Percentiles rank a stretch among this genome's conserved stretches.
Evolutionary conservation across 2,329 filamentous ascomycete species (phyloP).

Genomic region (Coniochaeta hoffmannii): DNA sequence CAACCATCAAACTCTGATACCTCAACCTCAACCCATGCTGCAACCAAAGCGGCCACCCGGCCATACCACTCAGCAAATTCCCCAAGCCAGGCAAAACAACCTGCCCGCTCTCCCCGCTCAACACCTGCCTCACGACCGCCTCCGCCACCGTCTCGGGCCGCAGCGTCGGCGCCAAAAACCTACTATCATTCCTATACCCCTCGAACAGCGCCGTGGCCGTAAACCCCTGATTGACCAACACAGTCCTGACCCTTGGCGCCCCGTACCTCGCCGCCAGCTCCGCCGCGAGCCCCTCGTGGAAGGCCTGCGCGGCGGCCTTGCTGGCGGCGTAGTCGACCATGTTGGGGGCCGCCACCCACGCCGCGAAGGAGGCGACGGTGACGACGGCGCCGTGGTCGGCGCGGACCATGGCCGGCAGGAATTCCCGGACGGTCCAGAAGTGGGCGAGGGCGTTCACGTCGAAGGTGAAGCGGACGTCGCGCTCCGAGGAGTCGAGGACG

Average conservation of each 20-base stretch:
- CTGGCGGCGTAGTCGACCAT: constrained; percentile 62
- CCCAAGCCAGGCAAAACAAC: constrained; percentile 44
- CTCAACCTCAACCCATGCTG: constrained; percentile 42
- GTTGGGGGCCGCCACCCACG: constrained; percentile 51
- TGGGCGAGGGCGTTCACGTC: constrained; percentile 63
- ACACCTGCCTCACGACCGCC: constrained; percentile 51
- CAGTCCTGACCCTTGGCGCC: constrained; percentile 56
- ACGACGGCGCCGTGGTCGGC: constrained; percentile 64
- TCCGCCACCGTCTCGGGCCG: constrained; percentile 58
- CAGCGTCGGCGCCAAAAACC: constrained; percentile 45
- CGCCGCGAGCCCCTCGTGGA: constrained; percentile 58
- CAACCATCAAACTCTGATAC: constrained; percentile 31
- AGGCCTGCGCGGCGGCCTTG: constrained; percentile 58
- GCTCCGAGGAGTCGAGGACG: constrained; percentile 50
- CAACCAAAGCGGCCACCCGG: constrained; percentile 56
- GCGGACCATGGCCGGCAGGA: constrained; percentile 57
- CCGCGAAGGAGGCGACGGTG: constrained; percentile 58
- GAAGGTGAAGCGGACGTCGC: constrained; percentile 59
- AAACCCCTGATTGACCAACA: constrained; percentile 58
- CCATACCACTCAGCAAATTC: constrained; percentile 31
- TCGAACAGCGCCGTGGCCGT: constrained; percentile 54
- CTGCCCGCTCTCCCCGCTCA: constrained; percentile 49
- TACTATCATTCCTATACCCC: constrained; percentile 42
- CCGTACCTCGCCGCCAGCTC: constrained; percentile 54
- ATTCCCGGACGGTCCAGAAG: constrained; percentile 59